Conservation (phyloP, 306 rosid species). For the Trifolium pratense region DNA sequence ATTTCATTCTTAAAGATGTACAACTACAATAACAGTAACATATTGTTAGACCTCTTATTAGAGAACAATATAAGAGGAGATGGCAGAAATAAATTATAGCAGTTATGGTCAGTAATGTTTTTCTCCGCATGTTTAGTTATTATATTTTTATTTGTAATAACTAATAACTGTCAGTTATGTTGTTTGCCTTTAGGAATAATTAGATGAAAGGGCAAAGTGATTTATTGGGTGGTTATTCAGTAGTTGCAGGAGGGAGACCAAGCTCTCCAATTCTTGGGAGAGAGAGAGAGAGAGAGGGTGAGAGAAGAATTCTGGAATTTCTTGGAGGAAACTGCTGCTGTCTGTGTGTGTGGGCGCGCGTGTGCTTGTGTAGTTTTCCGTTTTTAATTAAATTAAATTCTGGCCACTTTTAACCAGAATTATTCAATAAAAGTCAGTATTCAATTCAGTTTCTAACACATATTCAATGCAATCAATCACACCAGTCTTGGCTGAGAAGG, state of each 20-base stretch:
- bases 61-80: neutral
- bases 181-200: neutral
- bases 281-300: no score
- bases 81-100: neutral
- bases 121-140: neutral
- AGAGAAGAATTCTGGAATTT: neutral
- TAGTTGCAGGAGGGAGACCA: neutral
- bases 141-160: neutral
- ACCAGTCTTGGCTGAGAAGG: slow-evolving; percentile 33
- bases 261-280: neutral
- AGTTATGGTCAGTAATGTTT: neutral
- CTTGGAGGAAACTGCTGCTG: neutral
- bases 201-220: neutral
- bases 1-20: slow-evolving; percentile 31
- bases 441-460: slow-evolving; percentile 12
- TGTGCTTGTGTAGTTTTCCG: no score
- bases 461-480: slow-evolving; percentile 24
- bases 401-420: neutral
- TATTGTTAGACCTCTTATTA: neutral
- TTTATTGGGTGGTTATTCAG: neutral
- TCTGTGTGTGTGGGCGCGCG: neutral
- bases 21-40: slow-evolving; percentile 9
- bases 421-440: neutral
- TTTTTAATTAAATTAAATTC: neutral
- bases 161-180: neutral